phyloP scores from a whole-genome alignment of 345 rosid species.

The Aquilaria sinensis region DNA sequence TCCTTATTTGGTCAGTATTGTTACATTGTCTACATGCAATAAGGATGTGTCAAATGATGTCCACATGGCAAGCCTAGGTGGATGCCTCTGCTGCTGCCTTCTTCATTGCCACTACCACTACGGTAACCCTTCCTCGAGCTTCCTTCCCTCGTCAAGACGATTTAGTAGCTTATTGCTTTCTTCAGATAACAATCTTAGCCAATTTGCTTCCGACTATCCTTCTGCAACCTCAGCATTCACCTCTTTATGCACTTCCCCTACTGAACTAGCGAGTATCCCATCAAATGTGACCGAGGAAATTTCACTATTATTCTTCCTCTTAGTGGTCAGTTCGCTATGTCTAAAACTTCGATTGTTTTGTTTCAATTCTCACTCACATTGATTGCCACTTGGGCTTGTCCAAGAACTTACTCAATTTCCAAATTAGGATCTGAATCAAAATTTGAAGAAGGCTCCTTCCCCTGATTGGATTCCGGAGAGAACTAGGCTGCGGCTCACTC shows the following conservation, averaged over 20 bases:
- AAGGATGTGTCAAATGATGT: no score
- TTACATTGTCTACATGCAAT: no score
- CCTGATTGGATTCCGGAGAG: constrained; percentile 17
- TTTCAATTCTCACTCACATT: constrained; percentile 2
- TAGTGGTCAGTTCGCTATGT: constrained; percentile 12
- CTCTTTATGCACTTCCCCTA: constrained; percentile 24
- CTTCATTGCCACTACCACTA: constrained; percentile 19
- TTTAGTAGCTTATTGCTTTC: constrained; percentile 35
- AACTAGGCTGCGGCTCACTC: constrained; percentile 33
- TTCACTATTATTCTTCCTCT: constrained; percentile 15
- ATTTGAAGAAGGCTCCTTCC: not conserved
- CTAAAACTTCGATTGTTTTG: constrained; percentile 24
- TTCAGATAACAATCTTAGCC: constrained; percentile 24
- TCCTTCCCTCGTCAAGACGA: constrained; percentile 21
- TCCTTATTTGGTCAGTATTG: no score
- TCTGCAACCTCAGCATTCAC: constrained; percentile 43
- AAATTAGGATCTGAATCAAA: constrained; percentile 2
- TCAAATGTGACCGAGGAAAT: constrained; percentile 47
- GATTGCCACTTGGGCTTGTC: not conserved
- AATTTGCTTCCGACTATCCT: constrained; percentile 29
- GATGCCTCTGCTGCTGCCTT: constrained; percentile 17
- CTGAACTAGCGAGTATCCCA: constrained; percentile 43
- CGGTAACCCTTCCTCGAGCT: constrained; percentile 18
- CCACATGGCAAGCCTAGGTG: no score
- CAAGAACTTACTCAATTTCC: constrained; percentile 5